Base-by-base conservation (phyloP, 2,329 filamentous ascomycete genomes). In the Fusarium sp. region DNA sequence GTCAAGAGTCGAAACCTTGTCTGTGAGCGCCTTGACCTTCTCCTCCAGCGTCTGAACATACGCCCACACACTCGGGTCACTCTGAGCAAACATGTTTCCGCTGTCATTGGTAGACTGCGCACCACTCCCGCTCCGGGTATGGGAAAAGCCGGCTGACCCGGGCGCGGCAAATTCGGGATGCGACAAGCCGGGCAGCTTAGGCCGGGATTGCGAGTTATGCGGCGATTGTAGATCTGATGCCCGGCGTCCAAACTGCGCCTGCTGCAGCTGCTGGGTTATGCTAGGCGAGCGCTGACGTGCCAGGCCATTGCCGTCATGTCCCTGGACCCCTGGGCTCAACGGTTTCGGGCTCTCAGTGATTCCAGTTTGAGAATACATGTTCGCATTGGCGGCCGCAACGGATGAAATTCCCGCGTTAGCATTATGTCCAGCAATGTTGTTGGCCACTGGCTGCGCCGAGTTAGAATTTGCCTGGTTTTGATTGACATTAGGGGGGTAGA, bases 291-390 rank as follows among this genome's bases (percentile, higher is more conserved):
- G 85, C 67, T 90, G 89, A 59, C 88, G 84, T 41, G 82, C 74
- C 35, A 86, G 79, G 29, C 77, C 81, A 50, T 81, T 79, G 18
- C 85, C 79, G 69, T 88, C 88, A 49, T 91, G 83, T 21, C 84
- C 76, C 76, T 85, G 73, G 28, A 80, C 83, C 20, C 85, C 85
- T n/a, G 92, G 91, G 63, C 91, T 94, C 39, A 97, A 83, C 6
- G 94, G 91, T 76, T 94, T 97, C 1, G 94, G 93, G 70, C 93
- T 97, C 79, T 97, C 93, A 5, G 92, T 96, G 83, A 97, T 92
- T 61, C 83, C 86, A 55, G 88, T 86, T 68, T 93, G 90, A 11
- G 89, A 86, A 76, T 93, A 97, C 69, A 94, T 86, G 20, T 86
- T 86, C 46, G 83, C 82, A 61, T 82, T 84, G 44, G 81, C 81